phyloP scores from a whole-genome alignment of 2,329 filamentous ascomycete genomes.

The Helotiales sp. region DNA sequence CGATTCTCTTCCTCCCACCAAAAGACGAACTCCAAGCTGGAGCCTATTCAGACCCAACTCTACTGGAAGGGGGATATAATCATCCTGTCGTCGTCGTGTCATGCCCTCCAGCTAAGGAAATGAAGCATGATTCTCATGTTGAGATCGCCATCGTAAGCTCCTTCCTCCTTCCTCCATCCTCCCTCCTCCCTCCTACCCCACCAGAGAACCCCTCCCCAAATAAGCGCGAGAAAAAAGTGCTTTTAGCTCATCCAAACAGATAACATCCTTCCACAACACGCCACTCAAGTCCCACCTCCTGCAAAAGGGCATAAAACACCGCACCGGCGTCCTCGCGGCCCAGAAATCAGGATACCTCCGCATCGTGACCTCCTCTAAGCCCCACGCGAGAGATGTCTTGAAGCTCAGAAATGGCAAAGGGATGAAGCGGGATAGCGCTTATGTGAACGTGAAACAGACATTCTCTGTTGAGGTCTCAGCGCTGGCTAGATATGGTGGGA shows the following conservation, averaged over 20 bases:
- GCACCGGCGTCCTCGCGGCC: constrained; percentile 7
- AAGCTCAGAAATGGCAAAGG: constrained; percentile 15
- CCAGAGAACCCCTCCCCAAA: too few species aligned
- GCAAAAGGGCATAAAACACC: constrained; percentile 10
- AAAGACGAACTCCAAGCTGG: constrained; percentile 4
- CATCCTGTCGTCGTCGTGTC: constrained; percentile 18
- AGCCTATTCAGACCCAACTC: not conserved
- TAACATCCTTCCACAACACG: constrained; percentile 21
- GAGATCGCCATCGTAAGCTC: constrained; percentile 17
- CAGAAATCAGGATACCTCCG: constrained; percentile 13
- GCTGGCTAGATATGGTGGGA: constrained; percentile 17
- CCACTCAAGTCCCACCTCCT: constrained; percentile 15
- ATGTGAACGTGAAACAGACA: constrained; percentile 15
- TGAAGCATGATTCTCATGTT: constrained; percentile 3
- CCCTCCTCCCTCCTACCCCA: not conserved
- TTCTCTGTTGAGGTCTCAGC: constrained; percentile 9
- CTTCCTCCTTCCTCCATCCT: not conserved
- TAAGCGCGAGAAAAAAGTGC: too few species aligned
- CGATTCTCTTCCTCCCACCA: constrained; percentile 23
- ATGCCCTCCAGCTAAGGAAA: not conserved
- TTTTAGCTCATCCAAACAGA: constrained; percentile 1
- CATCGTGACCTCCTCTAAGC: constrained; percentile 18
- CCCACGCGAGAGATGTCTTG: constrained; percentile 12
- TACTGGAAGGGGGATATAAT: constrained; percentile 16
- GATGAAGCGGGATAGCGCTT: constrained; percentile 23